Evolutionary conservation across 2,329 filamentous ascomycete genomes (phyloP).

Genomic region (Westerdykella aurantiaca): DNA sequence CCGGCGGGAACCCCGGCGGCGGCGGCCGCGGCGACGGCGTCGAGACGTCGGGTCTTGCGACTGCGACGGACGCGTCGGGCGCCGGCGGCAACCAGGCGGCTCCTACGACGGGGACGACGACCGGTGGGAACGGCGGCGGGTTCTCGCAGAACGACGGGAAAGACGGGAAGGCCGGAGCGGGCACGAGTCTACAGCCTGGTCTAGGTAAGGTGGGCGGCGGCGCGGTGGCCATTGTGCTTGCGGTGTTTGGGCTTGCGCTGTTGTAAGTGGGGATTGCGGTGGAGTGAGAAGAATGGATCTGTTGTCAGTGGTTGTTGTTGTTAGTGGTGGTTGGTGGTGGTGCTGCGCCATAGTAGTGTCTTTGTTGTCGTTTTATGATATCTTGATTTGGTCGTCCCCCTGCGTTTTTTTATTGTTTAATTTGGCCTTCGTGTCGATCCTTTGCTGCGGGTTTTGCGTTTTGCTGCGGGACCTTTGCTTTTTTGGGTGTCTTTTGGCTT

Average conservation of each 20-base stretch:
- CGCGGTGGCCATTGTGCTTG: conserved; percentile 28
- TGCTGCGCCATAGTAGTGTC: too few species aligned
- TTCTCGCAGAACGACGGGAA: conserved; percentile 20
- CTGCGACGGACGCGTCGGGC: conserved; percentile 4
- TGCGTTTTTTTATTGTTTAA: too few species aligned
- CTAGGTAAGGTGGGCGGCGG: conserved; percentile 28
- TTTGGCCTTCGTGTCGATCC: too few species aligned
- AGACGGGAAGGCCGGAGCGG: conserved; percentile 11
- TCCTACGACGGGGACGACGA: conserved; percentile 10
- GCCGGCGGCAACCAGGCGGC: conserved; percentile 3
- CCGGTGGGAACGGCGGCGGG: conserved; percentile 10
- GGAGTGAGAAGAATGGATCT: too few species aligned
- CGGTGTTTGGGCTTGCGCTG: conserved; percentile 28
- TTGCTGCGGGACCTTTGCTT: too few species aligned
- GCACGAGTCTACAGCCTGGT: conserved; percentile 17
- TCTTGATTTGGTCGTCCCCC: too few species aligned
- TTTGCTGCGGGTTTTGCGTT: too few species aligned
- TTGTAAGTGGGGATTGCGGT: conserved; percentile 11
- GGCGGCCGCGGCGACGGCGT: conserved; percentile 35
- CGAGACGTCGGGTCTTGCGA: conserved; percentile 9
- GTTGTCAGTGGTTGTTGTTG: too few species aligned
- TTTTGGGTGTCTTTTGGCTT: too few species aligned
- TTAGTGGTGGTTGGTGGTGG: too few species aligned
- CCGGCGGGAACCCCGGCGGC: conserved; percentile 51
- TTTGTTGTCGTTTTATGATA: too few species aligned